Evolutionary conservation across 1,284 basidiomycete genomes (phyloP).

Genomic region (Ustilago curta): DNA sequence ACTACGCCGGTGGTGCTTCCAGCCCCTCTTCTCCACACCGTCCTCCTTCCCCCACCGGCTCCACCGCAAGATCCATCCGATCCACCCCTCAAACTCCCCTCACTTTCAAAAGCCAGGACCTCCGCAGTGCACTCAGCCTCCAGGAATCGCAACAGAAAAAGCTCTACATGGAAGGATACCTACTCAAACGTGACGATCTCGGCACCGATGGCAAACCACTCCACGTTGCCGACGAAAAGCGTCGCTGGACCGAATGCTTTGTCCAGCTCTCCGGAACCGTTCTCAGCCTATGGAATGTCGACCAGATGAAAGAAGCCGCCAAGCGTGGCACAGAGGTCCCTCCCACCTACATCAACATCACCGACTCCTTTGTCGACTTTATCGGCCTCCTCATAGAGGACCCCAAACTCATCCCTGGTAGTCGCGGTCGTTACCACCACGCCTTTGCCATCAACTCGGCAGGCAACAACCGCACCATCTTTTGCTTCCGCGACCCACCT

Average conservation of each 20-base stretch:
- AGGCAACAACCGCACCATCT: slow-evolving; percentile 88
- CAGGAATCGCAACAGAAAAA: slow-evolving; percentile 66
- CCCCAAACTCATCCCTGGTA: slow-evolving; percentile 71
- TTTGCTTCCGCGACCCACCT: slow-evolving; percentile 72
- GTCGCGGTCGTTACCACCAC: slow-evolving; percentile 73
- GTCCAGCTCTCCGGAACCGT: slow-evolving; percentile 92
- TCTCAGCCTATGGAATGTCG: slow-evolving; percentile 90
- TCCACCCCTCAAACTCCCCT: slow-evolving; percentile 53
- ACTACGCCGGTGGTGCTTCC: slow-evolving; percentile 22
- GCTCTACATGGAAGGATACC: slow-evolving; percentile 69
- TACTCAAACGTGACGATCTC: slow-evolving; percentile 64
- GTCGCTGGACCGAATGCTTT: slow-evolving; percentile 71
- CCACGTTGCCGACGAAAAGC: slow-evolving; percentile 56
- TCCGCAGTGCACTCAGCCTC: slow-evolving; percentile 62
- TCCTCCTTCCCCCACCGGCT: slow-evolving; percentile 51
- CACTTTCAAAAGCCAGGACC: slow-evolving; percentile 66
- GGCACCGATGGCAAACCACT: slow-evolving; percentile 64
- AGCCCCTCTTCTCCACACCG: slow-evolving; percentile 27
- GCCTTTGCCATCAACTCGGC: slow-evolving; percentile 94
- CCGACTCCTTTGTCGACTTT: slow-evolving; percentile 77
- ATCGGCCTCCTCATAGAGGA: slow-evolving; percentile 73
- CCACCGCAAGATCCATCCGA: slow-evolving; percentile 52
- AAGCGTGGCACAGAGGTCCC: slow-evolving; percentile 83
- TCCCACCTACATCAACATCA: slow-evolving; percentile 85
- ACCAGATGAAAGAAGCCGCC: slow-evolving; percentile 82